Percentiles rank a stretch among this genome's conserved stretches.
Evolutionary conservation across 2,329 filamentous ascomycete genomes (phyloP).

Genomic region (Chalaropsis ovoidea): DNA sequence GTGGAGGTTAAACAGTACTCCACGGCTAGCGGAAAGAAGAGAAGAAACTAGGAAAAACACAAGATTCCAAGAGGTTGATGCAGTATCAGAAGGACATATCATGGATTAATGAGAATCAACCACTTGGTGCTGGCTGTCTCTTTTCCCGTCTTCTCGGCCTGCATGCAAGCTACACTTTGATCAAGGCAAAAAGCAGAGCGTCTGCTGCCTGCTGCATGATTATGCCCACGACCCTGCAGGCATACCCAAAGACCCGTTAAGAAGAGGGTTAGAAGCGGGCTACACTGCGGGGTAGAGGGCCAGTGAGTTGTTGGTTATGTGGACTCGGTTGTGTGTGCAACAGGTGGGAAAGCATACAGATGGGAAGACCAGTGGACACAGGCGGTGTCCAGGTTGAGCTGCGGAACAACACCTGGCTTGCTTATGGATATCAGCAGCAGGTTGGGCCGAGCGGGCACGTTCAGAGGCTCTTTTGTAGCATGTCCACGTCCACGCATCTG

Average conservation of each 20-base stretch:
- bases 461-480: not conserved
- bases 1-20: conserved; percentile 21
- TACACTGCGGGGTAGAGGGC: not conserved
- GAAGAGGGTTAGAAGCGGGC: not conserved
- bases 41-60: not conserved
- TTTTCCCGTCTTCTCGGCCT: not conserved
- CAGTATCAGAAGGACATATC: no score
- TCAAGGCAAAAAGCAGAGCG: not conserved
- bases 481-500: not conserved
- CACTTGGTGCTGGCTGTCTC: not conserved
- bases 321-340: no score
- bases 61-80: not conserved
- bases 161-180: not conserved
- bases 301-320: no score
- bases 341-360: no score
- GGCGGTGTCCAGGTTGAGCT: not conserved
- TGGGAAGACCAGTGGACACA: not conserved
- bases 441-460: not conserved
- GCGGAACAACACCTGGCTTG: not conserved
- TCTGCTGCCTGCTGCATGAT: not conserved
- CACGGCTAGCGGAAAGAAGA: not conserved
- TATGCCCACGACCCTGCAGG: not conserved
- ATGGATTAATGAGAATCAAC: not conserved
- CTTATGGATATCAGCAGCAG: not conserved
- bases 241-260: not conserved